Conservation (phyloP, 331 rosid species). For the Malus hybrid region DNA sequence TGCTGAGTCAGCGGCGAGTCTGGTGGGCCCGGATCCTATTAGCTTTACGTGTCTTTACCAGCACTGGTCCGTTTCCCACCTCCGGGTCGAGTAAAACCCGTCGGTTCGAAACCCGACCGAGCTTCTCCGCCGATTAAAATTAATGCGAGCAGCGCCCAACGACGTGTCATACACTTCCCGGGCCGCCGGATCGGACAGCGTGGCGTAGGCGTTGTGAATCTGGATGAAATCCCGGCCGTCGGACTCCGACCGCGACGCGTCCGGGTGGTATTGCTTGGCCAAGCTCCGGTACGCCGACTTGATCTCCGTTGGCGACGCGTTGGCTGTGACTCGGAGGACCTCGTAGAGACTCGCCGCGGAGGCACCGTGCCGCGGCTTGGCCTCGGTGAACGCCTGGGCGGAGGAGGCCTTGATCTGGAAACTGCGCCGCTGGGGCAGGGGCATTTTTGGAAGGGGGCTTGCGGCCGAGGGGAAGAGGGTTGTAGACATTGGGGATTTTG, state of each 20-base stretch:
- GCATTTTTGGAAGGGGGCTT: not conserved
- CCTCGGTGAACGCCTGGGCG: conserved; percentile 19
- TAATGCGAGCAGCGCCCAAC: conserved; percentile 11
- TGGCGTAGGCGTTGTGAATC: conserved; percentile 14
- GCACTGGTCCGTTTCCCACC: conserved; percentile 98
- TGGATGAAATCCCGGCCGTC: conserved; percentile 54
- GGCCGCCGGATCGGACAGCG: conserved; percentile 77
- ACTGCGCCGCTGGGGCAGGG: not conserved
- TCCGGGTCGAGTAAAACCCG: conserved; percentile 45
- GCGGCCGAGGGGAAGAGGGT: conserved; percentile 16
- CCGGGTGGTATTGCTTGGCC: conserved; percentile 87
- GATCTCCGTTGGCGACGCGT: conserved; percentile 69
- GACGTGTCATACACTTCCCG: conserved; percentile 62
- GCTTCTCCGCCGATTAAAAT: conserved; percentile 5
- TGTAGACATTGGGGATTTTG: conserved; percentile 24
- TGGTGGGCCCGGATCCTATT: not conserved
- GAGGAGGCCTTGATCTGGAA: conserved; percentile 19
- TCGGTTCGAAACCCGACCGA: conserved; percentile 1
- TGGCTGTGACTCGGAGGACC: conserved; percentile 39
- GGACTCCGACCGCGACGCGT: conserved; percentile 27
- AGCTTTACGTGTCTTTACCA: conserved; percentile 40
- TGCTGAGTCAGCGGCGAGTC: not conserved
- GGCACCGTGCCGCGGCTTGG: conserved; percentile 2
- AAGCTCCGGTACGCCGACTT: conserved; percentile 71
- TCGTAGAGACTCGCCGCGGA: conserved; percentile 53